Base-by-base conservation (phyloP, 139 green algal genomes). In the Micractinium conductrix region DNA sequence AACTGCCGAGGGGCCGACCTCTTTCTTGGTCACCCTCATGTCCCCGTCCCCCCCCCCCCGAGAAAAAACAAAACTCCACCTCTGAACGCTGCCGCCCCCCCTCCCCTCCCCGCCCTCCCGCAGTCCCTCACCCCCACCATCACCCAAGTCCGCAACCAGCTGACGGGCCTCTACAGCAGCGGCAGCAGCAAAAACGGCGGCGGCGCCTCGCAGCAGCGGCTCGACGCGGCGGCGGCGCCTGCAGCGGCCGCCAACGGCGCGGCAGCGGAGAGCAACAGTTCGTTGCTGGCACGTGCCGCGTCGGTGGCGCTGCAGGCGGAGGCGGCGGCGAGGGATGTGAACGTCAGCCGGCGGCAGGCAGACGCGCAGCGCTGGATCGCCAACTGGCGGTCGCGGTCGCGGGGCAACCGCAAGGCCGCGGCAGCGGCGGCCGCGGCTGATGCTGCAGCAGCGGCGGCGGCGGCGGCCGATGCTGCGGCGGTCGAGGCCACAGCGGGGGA, bases 311-410 rank as follows among this genome's bases (percentile, higher is more conserved):
- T 22, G 4, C 76, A 82, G 33, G 62, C 78, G 2, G 78, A 83
- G 78, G 40, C 40, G 30, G 78, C 78, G 4, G 78, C 60, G 5
- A 40, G 78, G 0, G 62, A 83, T 62, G 62, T 83, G 62, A 45
- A 40, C 26, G 62, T 83, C 24, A 74, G 62, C 42, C 62, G 62
- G 30, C 78, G 78, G 42, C 78, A 83, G 78, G 62, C 60, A 30
- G 78, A 83, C 19, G 78, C 62, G 42, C 78, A 83, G 78, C 78
- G 26, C 30, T 83, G 78, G 78, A 74, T 83, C 7, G 60, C 78
- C 5, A 37, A n/a, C 19, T 83, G 78, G 78, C 60, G 62, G 9
- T 60, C 78, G 40, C 78, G 78, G 4, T 65, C 78, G 42, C 43
- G 78, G 19, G 78, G 78, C 78, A 74, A 82, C 58, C 43, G 42